Evolutionary conservation across 2,329 filamentous ascomycete genomes (phyloP), one percentile per base, ranked within the genome.

Genomic region (Ophiostoma montium): DNA sequence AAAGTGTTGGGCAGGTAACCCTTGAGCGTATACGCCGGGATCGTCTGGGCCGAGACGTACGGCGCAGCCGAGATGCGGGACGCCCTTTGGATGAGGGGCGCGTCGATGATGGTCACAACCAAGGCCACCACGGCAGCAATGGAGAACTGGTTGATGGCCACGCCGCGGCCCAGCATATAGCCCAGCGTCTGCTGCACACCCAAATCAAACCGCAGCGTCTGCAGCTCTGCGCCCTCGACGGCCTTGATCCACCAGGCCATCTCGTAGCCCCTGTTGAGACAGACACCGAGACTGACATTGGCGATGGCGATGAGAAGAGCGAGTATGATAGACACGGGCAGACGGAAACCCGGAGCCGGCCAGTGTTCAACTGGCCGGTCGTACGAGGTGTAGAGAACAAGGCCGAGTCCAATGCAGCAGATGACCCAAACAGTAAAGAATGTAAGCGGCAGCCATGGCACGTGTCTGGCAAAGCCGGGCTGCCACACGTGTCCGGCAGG

Each of bases 161-260:
- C 38, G 15, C 23, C 15, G 41, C 48, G 42, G n/a, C 21, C 16
- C 2, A 39, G 5, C 9, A 39, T 4, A 5, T 11, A n/a, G 3
- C 12, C 4, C 8, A 39, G 1, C 23, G 13, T 30, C 11, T 8
- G 15, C 48, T 46, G 48, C n/a, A 49, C 35, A 15, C 21, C 32
- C 33, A 49, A 33, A 33, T 49, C 30, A 35, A 46, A 49, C 48
- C 39, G 35, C 33, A 49, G 48, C 11, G 23, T 43, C 5, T 27
- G 48, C 33, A 49, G 41, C 19, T 49, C 48, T 21, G 48, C 41
- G 11, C 48, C 48, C n/a, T 27, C 32, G 16, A 49, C 33, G 23
- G 48, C 48, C 48, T 49, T 18, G 16, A 31, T 9, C 48, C 48
- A 49, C 48, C 48, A 49, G 2, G 48, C 23, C 5, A 49, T 35